phyloP scores from a whole-genome alignment of 805 yeast genomes.

The Jamesozyma lodderae region DNA sequence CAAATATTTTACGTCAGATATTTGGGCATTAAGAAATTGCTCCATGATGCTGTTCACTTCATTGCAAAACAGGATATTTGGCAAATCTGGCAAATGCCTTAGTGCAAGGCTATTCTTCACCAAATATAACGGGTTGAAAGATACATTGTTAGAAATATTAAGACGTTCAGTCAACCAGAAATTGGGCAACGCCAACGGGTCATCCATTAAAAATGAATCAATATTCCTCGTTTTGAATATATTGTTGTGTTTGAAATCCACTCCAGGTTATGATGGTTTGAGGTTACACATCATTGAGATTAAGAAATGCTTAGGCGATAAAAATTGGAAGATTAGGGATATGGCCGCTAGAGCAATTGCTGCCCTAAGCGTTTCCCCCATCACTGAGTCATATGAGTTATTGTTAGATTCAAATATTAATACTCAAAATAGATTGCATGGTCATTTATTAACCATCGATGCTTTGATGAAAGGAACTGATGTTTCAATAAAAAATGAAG shows the following conservation, averaged over 20 bases:
- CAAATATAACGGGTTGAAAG: constrained; percentile 46
- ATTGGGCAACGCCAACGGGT: constrained; percentile 1
- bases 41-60: constrained; percentile 89
- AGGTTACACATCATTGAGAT: constrained; percentile 44
- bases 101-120: constrained; percentile 66
- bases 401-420: constrained; percentile 15
- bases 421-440: constrained; percentile 48
- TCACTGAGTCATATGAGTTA: constrained; percentile 25
- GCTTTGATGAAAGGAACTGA: neutral
- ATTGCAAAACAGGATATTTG: constrained; percentile 71
- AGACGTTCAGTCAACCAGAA: constrained; percentile 19
- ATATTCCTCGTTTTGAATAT: constrained; percentile 71
- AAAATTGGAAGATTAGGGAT: constrained; percentile 79
- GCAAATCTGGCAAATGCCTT: constrained; percentile 37
- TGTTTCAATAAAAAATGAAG: no score
- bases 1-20: constrained; percentile 48
- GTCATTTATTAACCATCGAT: constrained; percentile 41
- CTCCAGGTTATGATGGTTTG: constrained; percentile 45
- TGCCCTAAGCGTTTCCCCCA: constrained; percentile 34
- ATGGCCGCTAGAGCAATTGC: constrained; percentile 69
- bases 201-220: constrained; percentile 36
- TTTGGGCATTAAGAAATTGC: constrained; percentile 88
- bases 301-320: constrained; percentile 39
- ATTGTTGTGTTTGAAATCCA: constrained; percentile 56
- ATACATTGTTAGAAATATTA: constrained; percentile 39